phyloP scores from a whole-genome alignment of 2,329 filamentous ascomycete genomes.

The Penicillium crustosum region DNA sequence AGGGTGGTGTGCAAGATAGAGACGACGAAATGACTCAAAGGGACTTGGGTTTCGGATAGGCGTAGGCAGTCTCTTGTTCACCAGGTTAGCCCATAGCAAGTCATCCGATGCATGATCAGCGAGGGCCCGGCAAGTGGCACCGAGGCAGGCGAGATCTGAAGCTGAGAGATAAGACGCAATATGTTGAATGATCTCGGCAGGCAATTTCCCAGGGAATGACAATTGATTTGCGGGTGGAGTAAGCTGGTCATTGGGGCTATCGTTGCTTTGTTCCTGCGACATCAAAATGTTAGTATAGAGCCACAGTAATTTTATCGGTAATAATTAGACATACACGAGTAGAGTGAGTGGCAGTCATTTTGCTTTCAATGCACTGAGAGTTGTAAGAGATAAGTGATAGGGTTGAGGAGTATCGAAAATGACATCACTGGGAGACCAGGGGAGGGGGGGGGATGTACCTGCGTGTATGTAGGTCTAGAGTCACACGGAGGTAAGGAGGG shows the following conservation, averaged over 20 bases:
- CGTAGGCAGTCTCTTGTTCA: conserved; percentile 67
- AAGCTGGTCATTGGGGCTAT: background rate
- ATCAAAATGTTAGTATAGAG: background rate
- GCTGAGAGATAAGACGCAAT: conserved; percentile 68
- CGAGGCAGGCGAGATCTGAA: conserved; percentile 61
- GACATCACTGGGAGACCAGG: conserved; percentile 19
- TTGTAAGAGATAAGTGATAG: conserved; percentile 7
- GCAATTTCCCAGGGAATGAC: conserved; percentile 52
- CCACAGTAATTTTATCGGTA: background rate
- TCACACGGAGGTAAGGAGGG: background rate
- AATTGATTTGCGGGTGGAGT: background rate
- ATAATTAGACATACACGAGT: background rate
- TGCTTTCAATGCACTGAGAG: background rate
- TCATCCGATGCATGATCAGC: conserved; percentile 63
- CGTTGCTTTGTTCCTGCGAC: background rate
- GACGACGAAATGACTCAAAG: conserved; percentile 63
- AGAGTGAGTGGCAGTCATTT: background rate
- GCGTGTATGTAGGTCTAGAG: too few relatives aligned
- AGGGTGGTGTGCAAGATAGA: conserved; percentile 73
- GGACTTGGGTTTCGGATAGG: conserved; percentile 58
- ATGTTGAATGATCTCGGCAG: conserved; percentile 71
- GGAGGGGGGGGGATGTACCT: background rate
- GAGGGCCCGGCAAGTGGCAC: conserved; percentile 61
- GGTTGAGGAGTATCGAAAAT: conserved; percentile 11
- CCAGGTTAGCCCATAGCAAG: conserved; percentile 67